Base-by-base conservation (phyloP, 2,329 filamentous ascomycete species). In the Microdochium nivale region DNA sequence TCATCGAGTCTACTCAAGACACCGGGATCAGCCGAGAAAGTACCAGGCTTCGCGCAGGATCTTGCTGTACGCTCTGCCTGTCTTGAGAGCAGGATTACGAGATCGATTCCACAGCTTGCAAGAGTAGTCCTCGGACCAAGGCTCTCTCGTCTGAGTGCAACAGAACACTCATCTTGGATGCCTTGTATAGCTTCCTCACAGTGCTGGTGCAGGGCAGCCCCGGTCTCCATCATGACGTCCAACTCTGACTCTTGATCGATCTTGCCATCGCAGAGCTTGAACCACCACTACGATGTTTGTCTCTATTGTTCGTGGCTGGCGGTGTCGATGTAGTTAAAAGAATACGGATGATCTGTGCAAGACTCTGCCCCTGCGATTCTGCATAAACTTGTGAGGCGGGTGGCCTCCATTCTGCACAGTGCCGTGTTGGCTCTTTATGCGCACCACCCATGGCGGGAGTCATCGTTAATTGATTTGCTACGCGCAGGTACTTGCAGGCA, bases 1-100 rank as follows among this genome's bases (percentile, higher is more conserved):
- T 86, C 79, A 33, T 78, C 67, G n/a, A 82, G 65, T 47, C 81
- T 70, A 52, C 62, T 69, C 35, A 60, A 54, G 2, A 75, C 53
- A 1, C 75, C 63, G 2, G 51, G 32, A 32, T 50, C n/a, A 3
- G 47, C 11, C 46, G 53, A 46, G 2, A 40, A 19, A 11, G 37
- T 35, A 43, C 48, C 50, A 48, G 59, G 57, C 24, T 25, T 56
- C 32, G 21, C 51, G 25, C 14, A 30, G 33, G 58, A 51, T 19
- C 4, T 19, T 21, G 16, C 16, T 21, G 23, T 5, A 25, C 52
- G 53, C 32, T 30, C 21, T 16, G 60, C 60, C 51, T 63, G 60
- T 32, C 61, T 59, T 19, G 52, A 59, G 33, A 65, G 59, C 11
- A 65, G 55, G 35, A 59, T 54, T 51, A 64, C 49, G 16, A 64